phyloP scores from a whole-genome alignment of 2,329 filamentous ascomycete genomes.

The Thyridium curvatum region DNA sequence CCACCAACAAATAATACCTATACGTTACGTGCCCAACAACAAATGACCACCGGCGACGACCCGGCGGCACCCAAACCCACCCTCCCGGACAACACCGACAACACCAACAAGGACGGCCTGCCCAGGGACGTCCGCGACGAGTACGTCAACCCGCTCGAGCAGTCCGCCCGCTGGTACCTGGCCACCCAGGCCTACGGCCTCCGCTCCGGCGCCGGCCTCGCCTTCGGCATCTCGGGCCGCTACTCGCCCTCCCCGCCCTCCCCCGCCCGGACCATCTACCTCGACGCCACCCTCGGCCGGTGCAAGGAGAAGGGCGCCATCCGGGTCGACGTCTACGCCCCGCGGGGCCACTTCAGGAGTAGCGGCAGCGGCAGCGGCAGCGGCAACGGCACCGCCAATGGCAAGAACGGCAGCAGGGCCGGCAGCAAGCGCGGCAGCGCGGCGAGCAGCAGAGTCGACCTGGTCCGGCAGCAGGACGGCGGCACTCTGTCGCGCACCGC shows the following conservation, averaged over 20 bases:
- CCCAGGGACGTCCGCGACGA: conserved; percentile 11
- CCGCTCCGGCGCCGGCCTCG: conserved; percentile 12
- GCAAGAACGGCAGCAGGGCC: too few species aligned
- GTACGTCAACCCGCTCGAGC: conserved; percentile 15
- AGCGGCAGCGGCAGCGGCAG: neutral
- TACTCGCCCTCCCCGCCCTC: conserved; percentile 2
- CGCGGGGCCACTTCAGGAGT: too few species aligned
- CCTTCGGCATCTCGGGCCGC: conserved; percentile 11
- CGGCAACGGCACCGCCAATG: conserved; percentile 10
- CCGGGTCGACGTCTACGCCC: conserved; percentile 13
- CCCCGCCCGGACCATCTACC: conserved; percentile 14
- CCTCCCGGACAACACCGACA: conserved; percentile 14
- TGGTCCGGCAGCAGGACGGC: too few species aligned
- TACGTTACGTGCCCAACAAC: too few species aligned
- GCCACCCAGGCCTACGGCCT: conserved; percentile 15
- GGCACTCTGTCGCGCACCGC: too few species aligned
- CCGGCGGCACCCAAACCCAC: too few species aligned
- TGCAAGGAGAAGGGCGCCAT: conserved; percentile 14
- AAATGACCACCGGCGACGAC: too few species aligned
- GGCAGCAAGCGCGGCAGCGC: too few species aligned
- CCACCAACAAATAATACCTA: too few species aligned
- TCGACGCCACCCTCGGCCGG: conserved; percentile 16
- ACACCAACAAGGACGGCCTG: too few species aligned
- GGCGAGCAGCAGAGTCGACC: too few species aligned
- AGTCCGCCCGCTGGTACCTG: conserved; percentile 17